A percentile compares a stretch with the other conserved stretches of the same genome.
Evolutionary conservation across 169 alveolate species (phyloP).

Genomic region (Eimeria falciformis): DNA sequence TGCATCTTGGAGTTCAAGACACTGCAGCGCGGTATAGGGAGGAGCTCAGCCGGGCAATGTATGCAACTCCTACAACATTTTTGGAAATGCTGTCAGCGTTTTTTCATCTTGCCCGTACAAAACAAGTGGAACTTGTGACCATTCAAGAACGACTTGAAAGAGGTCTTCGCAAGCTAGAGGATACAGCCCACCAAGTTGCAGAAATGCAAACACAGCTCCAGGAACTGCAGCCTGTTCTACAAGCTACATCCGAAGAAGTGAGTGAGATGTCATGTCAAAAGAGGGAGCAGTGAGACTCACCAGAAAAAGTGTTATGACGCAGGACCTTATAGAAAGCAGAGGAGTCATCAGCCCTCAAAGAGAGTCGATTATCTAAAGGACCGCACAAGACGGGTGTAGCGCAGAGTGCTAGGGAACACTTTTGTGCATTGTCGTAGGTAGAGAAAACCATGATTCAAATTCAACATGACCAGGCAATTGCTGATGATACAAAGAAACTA

Average conservation of each 20-base stretch:
- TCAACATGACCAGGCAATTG: slow-evolving; percentile 93
- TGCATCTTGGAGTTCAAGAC: slow-evolving; percentile 94
- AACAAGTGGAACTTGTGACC: slow-evolving; percentile 88
- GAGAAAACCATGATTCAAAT: slow-evolving; percentile 93
- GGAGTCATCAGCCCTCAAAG: too few species aligned
- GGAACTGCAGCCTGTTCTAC: slow-evolving; percentile 94
- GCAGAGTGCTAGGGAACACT: too few species aligned
- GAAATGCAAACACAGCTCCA: slow-evolving; percentile 89
- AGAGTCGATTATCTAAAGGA: too few species aligned
- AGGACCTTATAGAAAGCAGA: too few species aligned
- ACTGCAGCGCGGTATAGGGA: slow-evolving; percentile 87
- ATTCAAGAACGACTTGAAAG: slow-evolving; percentile 87
- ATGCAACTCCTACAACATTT: slow-evolving; percentile 96
- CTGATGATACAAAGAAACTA: slow-evolving; percentile 89
- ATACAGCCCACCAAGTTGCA: slow-evolving; percentile 92
- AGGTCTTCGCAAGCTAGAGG: slow-evolving; percentile 92
- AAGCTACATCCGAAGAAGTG: slow-evolving; percentile 91
- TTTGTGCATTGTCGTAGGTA: slow-evolving; percentile 76
- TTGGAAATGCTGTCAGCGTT: slow-evolving; percentile 92
- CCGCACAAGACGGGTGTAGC: too few species aligned
- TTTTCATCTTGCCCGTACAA: slow-evolving; percentile 77
- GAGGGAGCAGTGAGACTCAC: too few species aligned
- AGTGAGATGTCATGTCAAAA: too few species aligned
- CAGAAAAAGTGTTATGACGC: too few species aligned
- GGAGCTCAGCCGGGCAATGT: slow-evolving; percentile 91